These are phyloP conservation scores for Spencermartinsiella ligniputridi DNA, from an alignment of 1,139 yeast species.

Conservation along the genomic window DNA sequence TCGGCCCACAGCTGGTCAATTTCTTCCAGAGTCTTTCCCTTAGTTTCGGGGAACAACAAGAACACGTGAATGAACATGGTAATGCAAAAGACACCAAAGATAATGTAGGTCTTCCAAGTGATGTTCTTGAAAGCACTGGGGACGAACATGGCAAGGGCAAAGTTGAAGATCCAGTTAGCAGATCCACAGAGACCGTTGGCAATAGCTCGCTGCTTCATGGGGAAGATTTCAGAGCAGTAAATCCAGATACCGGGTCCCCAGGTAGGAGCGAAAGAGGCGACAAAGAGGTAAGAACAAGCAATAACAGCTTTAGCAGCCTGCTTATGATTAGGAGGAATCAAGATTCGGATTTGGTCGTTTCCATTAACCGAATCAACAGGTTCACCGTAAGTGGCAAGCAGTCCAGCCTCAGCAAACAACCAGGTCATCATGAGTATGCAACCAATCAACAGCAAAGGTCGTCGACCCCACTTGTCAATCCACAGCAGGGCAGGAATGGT, in stretches of 20 bases:
- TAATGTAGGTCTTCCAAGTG: slow-evolving; percentile 53
- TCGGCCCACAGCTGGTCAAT: slow-evolving; percentile 53
- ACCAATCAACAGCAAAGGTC: slow-evolving; percentile 40
- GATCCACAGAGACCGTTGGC: slow-evolving; percentile 57
- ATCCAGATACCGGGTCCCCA: slow-evolving; percentile 64
- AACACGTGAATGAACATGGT: slow-evolving; percentile 53
- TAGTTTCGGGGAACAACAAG: slow-evolving; percentile 66
- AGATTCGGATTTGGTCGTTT: slow-evolving; percentile 45
- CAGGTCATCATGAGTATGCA: slow-evolving; percentile 42
- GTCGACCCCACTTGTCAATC: slow-evolving; percentile 52
- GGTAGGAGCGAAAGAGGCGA: slow-evolving; percentile 63
- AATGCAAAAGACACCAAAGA: slow-evolving; percentile 61
- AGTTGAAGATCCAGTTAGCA: slow-evolving; percentile 78
- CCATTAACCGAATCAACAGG: slow-evolving; percentile 37
- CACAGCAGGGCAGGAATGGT: slow-evolving; percentile 43
- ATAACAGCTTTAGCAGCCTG: slow-evolving; percentile 48
- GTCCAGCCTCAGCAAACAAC: slow-evolving; percentile 43
- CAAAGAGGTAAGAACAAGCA: slow-evolving; percentile 57
- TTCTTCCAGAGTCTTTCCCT: slow-evolving; percentile 70
- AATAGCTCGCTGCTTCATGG: slow-evolving; percentile 52
- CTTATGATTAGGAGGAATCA: slow-evolving; percentile 38
- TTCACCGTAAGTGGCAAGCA: slow-evolving; percentile 40
- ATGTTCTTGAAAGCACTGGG: slow-evolving; percentile 54
- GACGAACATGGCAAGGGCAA: slow-evolving; percentile 64
- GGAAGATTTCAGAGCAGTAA: slow-evolving; percentile 54